Evolutionary conservation across 768 basidiomycete species (phyloP).

Genomic region (Russula virescens): DNA sequence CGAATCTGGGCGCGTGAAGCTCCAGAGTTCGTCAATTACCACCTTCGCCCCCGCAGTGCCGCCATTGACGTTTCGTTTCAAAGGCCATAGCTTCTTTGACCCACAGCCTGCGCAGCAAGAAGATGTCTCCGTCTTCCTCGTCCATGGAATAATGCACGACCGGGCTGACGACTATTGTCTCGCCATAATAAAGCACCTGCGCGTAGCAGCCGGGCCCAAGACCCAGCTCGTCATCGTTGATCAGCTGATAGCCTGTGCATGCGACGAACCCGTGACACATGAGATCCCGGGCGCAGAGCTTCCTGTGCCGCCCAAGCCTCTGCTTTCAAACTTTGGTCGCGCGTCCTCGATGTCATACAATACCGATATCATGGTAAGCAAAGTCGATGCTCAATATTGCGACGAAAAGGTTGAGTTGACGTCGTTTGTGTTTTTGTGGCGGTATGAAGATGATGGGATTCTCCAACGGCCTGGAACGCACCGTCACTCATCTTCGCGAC

Average conservation of each 20-base stretch:
- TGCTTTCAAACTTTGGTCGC: slow-evolving; percentile 27
- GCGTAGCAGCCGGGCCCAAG: slow-evolving; percentile 24
- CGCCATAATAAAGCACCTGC: slow-evolving; percentile 27
- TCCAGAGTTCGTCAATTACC: slow-evolving; percentile 23
- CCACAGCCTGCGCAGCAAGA: slow-evolving; percentile 27
- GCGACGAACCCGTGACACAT: slow-evolving; percentile 18
- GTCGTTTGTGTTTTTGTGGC: not conserved
- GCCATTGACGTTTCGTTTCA: not conserved
- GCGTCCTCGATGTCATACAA: slow-evolving; percentile 20
- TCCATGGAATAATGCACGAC: slow-evolving; percentile 31
- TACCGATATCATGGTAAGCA: slow-evolving; percentile 23
- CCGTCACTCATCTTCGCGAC: too few species aligned
- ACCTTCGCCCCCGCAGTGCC: not conserved
- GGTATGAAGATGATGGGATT: slow-evolving; percentile 5
- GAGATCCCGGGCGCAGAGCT: slow-evolving; percentile 20
- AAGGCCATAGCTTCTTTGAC: slow-evolving; percentile 28
- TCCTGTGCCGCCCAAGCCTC: slow-evolving; percentile 24
- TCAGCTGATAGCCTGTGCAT: slow-evolving; percentile 26
- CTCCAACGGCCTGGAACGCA: not conserved
- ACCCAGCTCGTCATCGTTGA: slow-evolving; percentile 30
- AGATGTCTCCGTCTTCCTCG: slow-evolving; percentile 28
- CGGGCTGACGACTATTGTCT: slow-evolving; percentile 32
- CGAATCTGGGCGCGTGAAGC: slow-evolving; percentile 24
- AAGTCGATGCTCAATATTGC: too few species aligned
- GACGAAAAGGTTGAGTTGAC: not conserved